Base-by-base conservation (phyloP, 768 basidiomycete genomes). In the Leccinum longicurvipes region DNA sequence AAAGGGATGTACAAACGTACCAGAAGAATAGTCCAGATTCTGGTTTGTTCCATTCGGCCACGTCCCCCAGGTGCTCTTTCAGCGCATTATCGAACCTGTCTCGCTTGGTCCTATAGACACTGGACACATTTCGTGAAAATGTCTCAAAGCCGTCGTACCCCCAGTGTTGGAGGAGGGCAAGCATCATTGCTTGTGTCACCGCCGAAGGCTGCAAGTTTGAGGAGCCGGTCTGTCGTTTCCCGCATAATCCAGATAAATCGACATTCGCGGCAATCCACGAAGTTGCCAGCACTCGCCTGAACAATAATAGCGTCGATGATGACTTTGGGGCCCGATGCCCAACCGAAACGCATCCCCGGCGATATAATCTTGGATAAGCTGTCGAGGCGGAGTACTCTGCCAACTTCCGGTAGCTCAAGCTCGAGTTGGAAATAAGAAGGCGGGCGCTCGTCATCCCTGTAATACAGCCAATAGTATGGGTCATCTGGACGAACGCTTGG, bases 351-450 rank as follows among this genome's bases (percentile, higher is more conserved):
- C 63, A 89, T 81, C 25, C 86, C 87, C 21, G 82, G 79, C 27
- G 82, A 84, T 23, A 85, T 75, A 39, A 93, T 77, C 74, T 95
- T 96, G 54, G 86, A 89, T 56, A 94, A 77, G 66, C 86, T 87
- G 66, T 94, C 93, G 66, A 95, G 91, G 50, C 91, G 82, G 42
- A 93, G 63, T 27, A 92, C 88, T 14, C 45, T 46, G 25, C 45
- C 45, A 27, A 46, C 45, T 17, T 46, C 45, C 8, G 45, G 25
- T n/a, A 46, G 25, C 25, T 27, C 45, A 24, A 46, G 45, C 15
- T 46, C 45, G 25, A 46, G 79, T 25, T 27, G 25, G 25, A 46
- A 46, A 23, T 46, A 46, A 28, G 45, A 46, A 17, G 25, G 25
- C 25, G 45, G 81, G 29, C 84, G 77, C 24, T 82, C 74, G 9